phyloP scores from a whole-genome alignment of 1,139 yeast genomes.

The Diutina sp. region DNA sequence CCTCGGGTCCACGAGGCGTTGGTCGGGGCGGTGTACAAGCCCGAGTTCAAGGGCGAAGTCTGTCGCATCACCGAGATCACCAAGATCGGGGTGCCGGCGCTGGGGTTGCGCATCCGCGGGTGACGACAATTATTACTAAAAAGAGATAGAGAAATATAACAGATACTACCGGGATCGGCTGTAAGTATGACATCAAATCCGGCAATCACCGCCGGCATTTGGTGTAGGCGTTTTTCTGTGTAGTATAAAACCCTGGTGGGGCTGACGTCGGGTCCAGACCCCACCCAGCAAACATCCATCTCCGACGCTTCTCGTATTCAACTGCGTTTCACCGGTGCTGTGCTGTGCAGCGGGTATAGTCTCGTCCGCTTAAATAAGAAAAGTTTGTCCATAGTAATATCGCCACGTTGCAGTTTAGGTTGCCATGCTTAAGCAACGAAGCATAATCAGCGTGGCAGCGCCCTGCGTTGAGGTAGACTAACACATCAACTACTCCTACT shows the following conservation, averaged over 20 bases:
- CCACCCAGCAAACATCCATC: not conserved
- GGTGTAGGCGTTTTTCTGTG: not conserved
- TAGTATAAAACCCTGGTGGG: too few relatives aligned
- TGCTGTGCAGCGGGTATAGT: not conserved
- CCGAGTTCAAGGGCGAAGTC: conserved; percentile 61
- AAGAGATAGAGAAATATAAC: not conserved
- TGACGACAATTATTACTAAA: not conserved
- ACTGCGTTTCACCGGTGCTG: not conserved
- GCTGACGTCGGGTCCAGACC: not conserved
- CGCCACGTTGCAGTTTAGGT: not conserved
- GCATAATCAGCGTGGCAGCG: not conserved
- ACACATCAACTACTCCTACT: too few relatives aligned
- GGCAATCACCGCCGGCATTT: not conserved
- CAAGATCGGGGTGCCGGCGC: conserved; percentile 86
- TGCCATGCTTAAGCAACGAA: not conserved
- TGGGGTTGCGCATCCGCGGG: conserved; percentile 58
- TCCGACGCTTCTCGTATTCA: not conserved
- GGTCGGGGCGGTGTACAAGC: conserved; percentile 81
- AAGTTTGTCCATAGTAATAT: not conserved
- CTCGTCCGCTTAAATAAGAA: not conserved
- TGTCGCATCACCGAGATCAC: conserved; percentile 72
- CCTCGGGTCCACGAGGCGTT: conserved; percentile 68
- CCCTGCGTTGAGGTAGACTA: not conserved
- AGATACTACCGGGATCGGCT: too few relatives aligned
- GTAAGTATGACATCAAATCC: too few relatives aligned